phyloP scores from a whole-genome alignment of 306 rosid species.

The Cucumis hystrix region DNA sequence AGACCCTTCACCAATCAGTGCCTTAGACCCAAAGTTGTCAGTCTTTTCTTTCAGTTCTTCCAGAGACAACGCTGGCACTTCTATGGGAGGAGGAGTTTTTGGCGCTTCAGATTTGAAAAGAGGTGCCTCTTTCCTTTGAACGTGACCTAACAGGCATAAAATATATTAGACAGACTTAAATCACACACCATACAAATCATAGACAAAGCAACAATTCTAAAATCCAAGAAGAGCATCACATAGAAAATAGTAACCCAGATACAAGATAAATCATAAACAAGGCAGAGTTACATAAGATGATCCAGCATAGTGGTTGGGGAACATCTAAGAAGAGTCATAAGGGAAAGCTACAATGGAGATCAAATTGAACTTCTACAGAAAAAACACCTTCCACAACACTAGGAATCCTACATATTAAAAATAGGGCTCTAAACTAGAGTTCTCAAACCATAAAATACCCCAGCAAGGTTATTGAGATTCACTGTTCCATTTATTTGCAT shows the following conservation, averaged over 20 bases:
- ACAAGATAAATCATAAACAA: neutral
- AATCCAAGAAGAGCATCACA: neutral
- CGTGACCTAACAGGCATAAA: slow-evolving; percentile 21
- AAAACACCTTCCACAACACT: neutral
- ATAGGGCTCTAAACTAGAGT: neutral
- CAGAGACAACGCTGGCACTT: slow-evolving; percentile 52
- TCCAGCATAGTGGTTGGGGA: neutral
- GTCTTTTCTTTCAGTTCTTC: slow-evolving; percentile 66
- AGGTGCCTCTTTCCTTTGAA: slow-evolving; percentile 20
- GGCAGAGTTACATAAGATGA: neutral
- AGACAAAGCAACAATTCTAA: neutral
- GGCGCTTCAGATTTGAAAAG: slow-evolving; percentile 43
- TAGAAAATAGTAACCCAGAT: neutral
- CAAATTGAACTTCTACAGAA: neutral
- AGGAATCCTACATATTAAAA: neutral
- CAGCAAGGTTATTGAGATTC: neutral
- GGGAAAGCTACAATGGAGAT: neutral
- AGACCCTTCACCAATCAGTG: slow-evolving; percentile 71
- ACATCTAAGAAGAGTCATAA: neutral
- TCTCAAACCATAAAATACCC: neutral
- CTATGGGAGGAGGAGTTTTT: slow-evolving; percentile 50
- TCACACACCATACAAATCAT: neutral
- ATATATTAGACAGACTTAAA: neutral
- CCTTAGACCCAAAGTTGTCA: slow-evolving; percentile 66
- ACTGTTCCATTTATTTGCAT: neutral